phyloP scores from a whole-genome alignment of 2,329 filamentous ascomycete species.

The Botrytis cinerea region DNA sequence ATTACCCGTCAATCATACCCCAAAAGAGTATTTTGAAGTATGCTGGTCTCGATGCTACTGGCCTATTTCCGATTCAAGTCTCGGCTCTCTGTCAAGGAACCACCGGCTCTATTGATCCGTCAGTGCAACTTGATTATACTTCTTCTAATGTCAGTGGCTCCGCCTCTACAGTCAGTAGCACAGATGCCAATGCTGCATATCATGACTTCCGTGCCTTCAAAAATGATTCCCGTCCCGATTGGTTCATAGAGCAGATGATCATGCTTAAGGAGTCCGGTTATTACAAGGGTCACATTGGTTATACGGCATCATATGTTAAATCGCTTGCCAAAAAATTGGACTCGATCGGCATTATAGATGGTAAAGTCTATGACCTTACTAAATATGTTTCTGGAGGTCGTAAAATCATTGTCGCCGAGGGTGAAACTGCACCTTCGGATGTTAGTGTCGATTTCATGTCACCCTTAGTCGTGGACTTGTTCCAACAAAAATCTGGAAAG shows the following conservation, averaged over 20 bases:
- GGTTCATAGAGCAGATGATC: slow-evolving; percentile 88
- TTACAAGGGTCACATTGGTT: slow-evolving; percentile 86
- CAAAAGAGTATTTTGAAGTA: slow-evolving; percentile 71
- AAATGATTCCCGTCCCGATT: slow-evolving; percentile 81
- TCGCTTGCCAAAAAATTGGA: slow-evolving; percentile 64
- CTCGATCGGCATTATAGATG: slow-evolving; percentile 76
- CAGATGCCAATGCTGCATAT: slow-evolving; percentile 75
- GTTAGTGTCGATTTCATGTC: slow-evolving; percentile 80
- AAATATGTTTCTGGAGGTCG: slow-evolving; percentile 78
- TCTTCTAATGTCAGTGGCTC: slow-evolving; percentile 72
- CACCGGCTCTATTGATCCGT: slow-evolving; percentile 62
- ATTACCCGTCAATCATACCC: slow-evolving; percentile 70
- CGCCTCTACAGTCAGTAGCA: slow-evolving; percentile 62
- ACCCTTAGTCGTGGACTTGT: slow-evolving; percentile 69
- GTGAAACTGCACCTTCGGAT: slow-evolving; percentile 50
- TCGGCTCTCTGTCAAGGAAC: slow-evolving; percentile 84
- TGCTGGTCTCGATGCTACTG: slow-evolving; percentile 82
- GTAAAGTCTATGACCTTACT: slow-evolving; percentile 85
- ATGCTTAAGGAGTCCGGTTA: slow-evolving; percentile 70
- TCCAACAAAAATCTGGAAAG: slow-evolving; percentile 71
- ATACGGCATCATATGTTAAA: slow-evolving; percentile 73
- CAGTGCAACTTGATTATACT: slow-evolving; percentile 83
- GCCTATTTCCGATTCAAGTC: slow-evolving; percentile 91
- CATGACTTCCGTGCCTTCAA: slow-evolving; percentile 90
- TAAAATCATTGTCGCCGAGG: slow-evolving; percentile 57